Evolutionary conservation across 495 filamentous ascomycete genomes (phyloP), one percentile per base, ranked within the genome.

Genomic region (Physcia stellaris): DNA sequence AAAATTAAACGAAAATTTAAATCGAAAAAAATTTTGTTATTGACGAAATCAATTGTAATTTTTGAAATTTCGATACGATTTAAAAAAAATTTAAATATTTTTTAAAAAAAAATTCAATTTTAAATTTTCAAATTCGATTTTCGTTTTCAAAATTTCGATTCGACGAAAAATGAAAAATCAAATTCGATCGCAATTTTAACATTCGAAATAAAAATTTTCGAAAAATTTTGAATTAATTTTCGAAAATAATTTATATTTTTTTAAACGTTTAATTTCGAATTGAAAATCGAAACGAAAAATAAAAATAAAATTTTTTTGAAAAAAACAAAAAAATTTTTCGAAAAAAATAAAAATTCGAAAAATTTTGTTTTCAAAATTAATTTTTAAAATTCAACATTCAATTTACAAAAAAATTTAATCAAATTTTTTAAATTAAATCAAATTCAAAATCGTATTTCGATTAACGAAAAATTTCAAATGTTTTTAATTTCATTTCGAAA

Each of bases 111-210:
- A 10, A 15, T 23, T 35, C 29, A 32, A 32, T 12, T 17, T 36
- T 22, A 43, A 23, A 24, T 4, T 44, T 43, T 44, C 23, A 22
- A 13, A 42, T n/a, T 31, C 24, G 32, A 30, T n/a, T n/a, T n/a
- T n/a, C n/a, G 22, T 32, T 41, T 32, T 44, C 29, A 30, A 21
- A 34, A 44, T 24, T 16, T 35, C 23, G 22, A 24, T 40, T 43
- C 26, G 4, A 24, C 16, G n/a, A 43, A 10, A 12, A 41, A 24
- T 42, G 16, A 29, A 6, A 37, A 11, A 29, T 23, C 18, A 29
- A 39, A 12, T n/a, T n/a, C n/a, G n/a, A n/a, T n/a, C n/a, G n/a
- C n/a, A n/a, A n/a, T n/a, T n/a, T n/a, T n/a, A 30, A 39, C 11
- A 6, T 37, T 13, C 9, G 6, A 22, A 13, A 22, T 13, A 27